phyloP scores from a whole-genome alignment of 2,329 filamentous ascomycete genomes.

The Colletotrichum somersetense region DNA sequence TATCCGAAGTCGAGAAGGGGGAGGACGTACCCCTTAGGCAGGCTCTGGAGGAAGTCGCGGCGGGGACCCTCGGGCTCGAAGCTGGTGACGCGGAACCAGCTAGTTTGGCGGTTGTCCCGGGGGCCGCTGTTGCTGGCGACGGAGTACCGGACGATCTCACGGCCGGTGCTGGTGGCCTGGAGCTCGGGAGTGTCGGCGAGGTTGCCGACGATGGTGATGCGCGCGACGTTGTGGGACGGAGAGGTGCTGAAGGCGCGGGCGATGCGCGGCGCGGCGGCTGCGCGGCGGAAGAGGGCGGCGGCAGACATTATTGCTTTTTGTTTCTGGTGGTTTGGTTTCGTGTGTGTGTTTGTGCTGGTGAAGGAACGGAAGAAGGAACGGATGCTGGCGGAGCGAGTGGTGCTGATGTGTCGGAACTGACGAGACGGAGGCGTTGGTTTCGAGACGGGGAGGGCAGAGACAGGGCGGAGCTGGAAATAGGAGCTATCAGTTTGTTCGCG shows the following conservation, averaged over 20 bases:
- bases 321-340: not conserved
- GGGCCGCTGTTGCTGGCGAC: constrained; percentile 78
- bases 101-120: constrained; percentile 79
- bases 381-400: constrained; percentile 8
- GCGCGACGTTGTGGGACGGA: constrained; percentile 74
- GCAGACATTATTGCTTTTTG: constrained; percentile 55
- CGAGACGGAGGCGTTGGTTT: constrained; percentile 12
- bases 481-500: constrained; percentile 15
- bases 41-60: constrained; percentile 77
- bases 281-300: constrained; percentile 65
- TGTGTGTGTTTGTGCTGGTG: not conserved
- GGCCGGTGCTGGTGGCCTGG: constrained; percentile 75
- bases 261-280: constrained; percentile 60
- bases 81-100: constrained; percentile 85
- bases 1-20: not conserved
- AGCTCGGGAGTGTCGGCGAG: constrained; percentile 85
- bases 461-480: not conserved
- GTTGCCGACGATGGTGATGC: constrained; percentile 88
- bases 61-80: constrained; percentile 77
- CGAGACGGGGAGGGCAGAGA: not conserved
- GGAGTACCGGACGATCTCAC: constrained; percentile 81
- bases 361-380: constrained; percentile 17
- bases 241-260: constrained; percentile 83
- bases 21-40: constrained; percentile 84
- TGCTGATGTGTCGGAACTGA: constrained; percentile 21